Base-by-base conservation (phyloP, 257 asterid genomes). In the Salvia hispanica region DNA sequence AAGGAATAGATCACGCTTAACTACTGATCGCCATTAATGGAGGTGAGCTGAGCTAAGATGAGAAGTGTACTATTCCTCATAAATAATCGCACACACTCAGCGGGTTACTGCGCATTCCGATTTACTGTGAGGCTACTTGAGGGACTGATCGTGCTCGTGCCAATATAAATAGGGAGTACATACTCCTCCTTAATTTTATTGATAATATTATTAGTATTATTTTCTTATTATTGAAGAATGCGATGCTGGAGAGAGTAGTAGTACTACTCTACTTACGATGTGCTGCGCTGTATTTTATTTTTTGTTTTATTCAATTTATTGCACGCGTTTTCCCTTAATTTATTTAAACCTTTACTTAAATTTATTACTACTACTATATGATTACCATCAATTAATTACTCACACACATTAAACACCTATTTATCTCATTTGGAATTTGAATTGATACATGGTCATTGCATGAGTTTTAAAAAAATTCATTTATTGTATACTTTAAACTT, bases 21-120 rank as follows among this genome's bases (percentile, higher is more conserved):
- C 54, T 70, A 74, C 83, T 77, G 85, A 84, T 74, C 70, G 45
- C 47, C 85, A 86, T 88, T 88, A 72, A 88, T 81, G 85, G 88
- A 51, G 77, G 18, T 59, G 69, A 74, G 77, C 31, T 54, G 69
- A 74, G 56, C 39, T 25, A n/a, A 54, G 28, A 48, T 48, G 54
- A 47, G 36, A 3, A 21, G 52, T 25, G 40, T 56, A 40, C 43
- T 51, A 6, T 42, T 15, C 7, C 12, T 64, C 72, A 45, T 71
- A 51, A 44, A 43, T 5, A 69, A 78, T n/a, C 55, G 44, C 76
- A 77, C 68, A 33, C 69, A 72, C 16, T 67, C 2, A 25, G 31
- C 31, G 80, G 18, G 72, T 61, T 16, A 77, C 13, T 72, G 72
- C 67, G 70, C 76, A 58, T 52, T 58, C 56, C 64, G 61, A 5